Evolutionary conservation across 2,329 filamentous ascomycete species (phyloP).

Genomic region (Chrysoporthe austroafricana): DNA sequence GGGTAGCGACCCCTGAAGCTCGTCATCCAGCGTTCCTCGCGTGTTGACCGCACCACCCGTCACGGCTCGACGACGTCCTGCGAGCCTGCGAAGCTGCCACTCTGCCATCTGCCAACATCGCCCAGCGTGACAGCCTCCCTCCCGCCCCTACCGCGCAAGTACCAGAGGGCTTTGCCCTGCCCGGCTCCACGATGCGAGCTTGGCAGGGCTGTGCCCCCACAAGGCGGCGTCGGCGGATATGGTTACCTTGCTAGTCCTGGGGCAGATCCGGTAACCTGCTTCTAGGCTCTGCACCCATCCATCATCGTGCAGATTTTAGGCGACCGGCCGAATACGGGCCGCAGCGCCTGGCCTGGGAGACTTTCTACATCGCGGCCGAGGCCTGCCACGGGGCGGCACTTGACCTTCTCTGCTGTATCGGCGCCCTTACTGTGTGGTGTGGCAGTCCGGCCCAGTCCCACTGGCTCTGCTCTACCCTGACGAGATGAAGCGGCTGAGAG

Average conservation of each 20-base stretch:
- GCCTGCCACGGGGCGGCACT: not conserved
- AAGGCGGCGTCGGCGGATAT: not conserved
- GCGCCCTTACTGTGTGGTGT: no score
- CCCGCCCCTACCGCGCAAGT: not conserved
- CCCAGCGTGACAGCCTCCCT: not conserved
- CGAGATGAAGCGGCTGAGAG: not conserved
- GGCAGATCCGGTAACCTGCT: conserved; percentile 3
- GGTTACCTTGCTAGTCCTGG: not conserved
- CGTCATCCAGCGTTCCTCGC: not conserved
- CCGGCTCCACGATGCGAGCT: not conserved
- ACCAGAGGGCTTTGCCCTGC: not conserved
- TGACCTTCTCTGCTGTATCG: not conserved
- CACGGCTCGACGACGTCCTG: no score
- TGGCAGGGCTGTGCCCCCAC: conserved; percentile 5
- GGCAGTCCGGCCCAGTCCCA: not conserved
- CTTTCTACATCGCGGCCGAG: not conserved
- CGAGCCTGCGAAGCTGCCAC: no score
- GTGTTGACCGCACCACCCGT: not conserved
- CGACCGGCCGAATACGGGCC: conserved; percentile 12
- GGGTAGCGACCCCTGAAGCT: not conserved
- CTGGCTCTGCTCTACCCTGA: not conserved
- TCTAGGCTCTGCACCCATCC: not conserved
- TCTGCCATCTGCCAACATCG: not conserved
- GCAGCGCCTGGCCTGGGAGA: not conserved
- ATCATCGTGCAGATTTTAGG: conserved; percentile 12